Evolutionary conservation across 1,139 yeast species (phyloP).

Genomic region (Kluyveromyces sp.): DNA sequence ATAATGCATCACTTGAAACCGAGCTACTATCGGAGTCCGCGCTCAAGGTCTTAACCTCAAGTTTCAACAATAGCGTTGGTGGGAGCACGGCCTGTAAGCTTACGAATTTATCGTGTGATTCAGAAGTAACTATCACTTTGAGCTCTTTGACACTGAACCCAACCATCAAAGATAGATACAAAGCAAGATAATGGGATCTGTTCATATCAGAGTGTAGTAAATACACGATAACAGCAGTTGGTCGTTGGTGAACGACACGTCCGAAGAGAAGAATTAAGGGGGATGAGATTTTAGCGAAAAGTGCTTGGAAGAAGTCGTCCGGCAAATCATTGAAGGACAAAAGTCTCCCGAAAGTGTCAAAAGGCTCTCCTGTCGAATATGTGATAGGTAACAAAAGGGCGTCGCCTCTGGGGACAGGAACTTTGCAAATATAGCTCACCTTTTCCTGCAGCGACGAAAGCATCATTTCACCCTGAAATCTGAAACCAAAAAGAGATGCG

Average conservation of each 20-base stretch:
- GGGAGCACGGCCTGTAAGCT: not conserved
- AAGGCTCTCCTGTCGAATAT: constrained; percentile 23
- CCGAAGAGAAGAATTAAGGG: constrained; percentile 23
- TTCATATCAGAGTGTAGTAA: constrained; percentile 23
- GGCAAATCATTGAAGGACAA: constrained; percentile 27
- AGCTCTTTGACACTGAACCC: not conserved
- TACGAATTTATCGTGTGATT: not conserved
- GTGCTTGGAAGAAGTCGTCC: constrained; percentile 20
- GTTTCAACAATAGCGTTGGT: not conserved
- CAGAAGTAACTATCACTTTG: not conserved
- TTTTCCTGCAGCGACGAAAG: constrained; percentile 41
- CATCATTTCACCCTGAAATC: constrained; percentile 46
- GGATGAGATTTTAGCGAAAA: constrained; percentile 18
- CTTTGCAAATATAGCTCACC: constrained; percentile 24
- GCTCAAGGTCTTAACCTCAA: not conserved
- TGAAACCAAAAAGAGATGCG: constrained; percentile 44
- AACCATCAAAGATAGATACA: constrained; percentile 21
- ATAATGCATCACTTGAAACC: not conserved
- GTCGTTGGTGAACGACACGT: constrained; percentile 22
- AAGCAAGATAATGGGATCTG: constrained; percentile 25
- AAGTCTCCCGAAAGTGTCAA: constrained; percentile 11
- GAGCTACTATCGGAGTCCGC: not conserved
- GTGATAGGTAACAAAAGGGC: constrained; percentile 23
- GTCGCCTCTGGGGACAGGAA: constrained; percentile 16
- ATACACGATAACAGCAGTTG: constrained; percentile 18